phyloP scores from a whole-genome alignment of 306 rosid genomes.

The Rosa persica region DNA sequence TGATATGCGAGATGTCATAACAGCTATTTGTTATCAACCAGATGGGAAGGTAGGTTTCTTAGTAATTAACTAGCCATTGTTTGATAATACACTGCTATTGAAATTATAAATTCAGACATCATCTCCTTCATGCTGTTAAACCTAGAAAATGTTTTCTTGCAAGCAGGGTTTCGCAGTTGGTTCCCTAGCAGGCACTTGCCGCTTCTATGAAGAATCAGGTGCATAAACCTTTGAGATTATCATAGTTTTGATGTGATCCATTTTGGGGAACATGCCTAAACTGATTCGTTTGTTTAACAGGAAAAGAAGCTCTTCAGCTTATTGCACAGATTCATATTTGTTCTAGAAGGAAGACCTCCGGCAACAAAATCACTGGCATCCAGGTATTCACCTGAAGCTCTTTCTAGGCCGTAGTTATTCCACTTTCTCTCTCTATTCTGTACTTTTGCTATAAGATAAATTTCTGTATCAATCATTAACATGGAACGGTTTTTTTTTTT shows the following conservation, averaged over 20 bases:
- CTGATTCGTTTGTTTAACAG: conserved; percentile 41
- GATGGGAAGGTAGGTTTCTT: conserved; percentile 65
- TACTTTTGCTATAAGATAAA: neutral
- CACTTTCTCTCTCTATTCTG: neutral
- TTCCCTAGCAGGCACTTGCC: conserved; percentile 69
- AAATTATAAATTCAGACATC: neutral
- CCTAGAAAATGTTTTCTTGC: conserved; percentile 17
- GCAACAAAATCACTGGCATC: conserved; percentile 83
- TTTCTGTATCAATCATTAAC: conserved; percentile 18
- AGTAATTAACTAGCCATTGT: conserved; percentile 13
- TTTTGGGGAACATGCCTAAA: conserved; percentile 27
- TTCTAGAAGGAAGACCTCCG: conserved; percentile 59
- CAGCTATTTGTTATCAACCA: conserved; percentile 74
- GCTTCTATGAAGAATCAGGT: conserved; percentile 73
- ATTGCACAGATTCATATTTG: conserved; percentile 45
- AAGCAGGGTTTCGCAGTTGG: conserved; percentile 81
- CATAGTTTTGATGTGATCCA: neutral
- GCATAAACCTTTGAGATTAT: conserved; percentile 1
- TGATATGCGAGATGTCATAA: conserved; percentile 67
- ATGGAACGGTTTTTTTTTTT: neutral
- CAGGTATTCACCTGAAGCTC: conserved; percentile 51
- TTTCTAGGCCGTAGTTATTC: neutral
- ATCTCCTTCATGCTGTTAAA: conserved; percentile 16
- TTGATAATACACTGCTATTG: neutral
- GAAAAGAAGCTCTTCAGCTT: conserved; percentile 49